phyloP scores from a whole-genome alignment of 2,329 filamentous ascomycete genomes.

The Ophiocordyceps sinensis region DNA sequence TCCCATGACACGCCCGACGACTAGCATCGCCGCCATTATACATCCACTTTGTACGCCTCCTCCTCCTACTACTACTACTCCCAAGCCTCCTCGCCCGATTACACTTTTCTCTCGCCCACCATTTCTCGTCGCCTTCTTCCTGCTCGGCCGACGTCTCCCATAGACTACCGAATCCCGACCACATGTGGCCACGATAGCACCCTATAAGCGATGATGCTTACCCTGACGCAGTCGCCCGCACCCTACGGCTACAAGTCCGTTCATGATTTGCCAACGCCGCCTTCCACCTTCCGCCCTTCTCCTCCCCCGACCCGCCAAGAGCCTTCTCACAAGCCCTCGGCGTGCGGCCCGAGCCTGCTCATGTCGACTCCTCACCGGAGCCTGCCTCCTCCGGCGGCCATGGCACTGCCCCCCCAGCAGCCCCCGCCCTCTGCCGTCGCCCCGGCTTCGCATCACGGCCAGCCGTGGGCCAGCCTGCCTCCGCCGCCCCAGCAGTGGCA shows the following conservation, averaged over 20 bases:
- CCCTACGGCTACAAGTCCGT: conserved; percentile 44
- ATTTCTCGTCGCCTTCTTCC: not conserved
- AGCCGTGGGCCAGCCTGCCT: conserved; percentile 39
- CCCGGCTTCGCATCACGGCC: conserved; percentile 12
- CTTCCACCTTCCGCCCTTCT: conserved; percentile 38
- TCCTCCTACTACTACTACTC: too few species aligned
- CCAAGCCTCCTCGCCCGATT: conserved; percentile 3
- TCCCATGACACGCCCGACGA: conserved; percentile 5
- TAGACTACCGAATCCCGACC: not conserved
- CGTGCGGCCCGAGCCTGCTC: conserved; percentile 30
- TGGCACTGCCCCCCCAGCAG: conserved; percentile 40
- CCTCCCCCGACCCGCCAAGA: conserved; percentile 38
- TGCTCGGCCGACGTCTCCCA: not conserved
- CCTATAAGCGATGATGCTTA: conserved; percentile 40
- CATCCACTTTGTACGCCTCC: conserved; percentile 13
- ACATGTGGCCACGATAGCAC: not conserved
- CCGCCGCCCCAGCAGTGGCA: conserved; percentile 52
- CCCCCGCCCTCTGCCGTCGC: conserved; percentile 15
- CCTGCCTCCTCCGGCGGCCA: conserved; percentile 52
- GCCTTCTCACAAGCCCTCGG: conserved; percentile 23
- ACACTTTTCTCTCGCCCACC: conserved; percentile 8
- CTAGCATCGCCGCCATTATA: conserved; percentile 19
- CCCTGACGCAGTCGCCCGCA: conserved; percentile 42
- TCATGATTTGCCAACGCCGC: conserved; percentile 48
- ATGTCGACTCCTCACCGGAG: conserved; percentile 60